Percentiles rank a stretch among this genome's conserved stretches.
Evolutionary conservation across 2,329 filamentous ascomycete genomes (phyloP).

Genomic region (Ophiosphaerella narmari): DNA sequence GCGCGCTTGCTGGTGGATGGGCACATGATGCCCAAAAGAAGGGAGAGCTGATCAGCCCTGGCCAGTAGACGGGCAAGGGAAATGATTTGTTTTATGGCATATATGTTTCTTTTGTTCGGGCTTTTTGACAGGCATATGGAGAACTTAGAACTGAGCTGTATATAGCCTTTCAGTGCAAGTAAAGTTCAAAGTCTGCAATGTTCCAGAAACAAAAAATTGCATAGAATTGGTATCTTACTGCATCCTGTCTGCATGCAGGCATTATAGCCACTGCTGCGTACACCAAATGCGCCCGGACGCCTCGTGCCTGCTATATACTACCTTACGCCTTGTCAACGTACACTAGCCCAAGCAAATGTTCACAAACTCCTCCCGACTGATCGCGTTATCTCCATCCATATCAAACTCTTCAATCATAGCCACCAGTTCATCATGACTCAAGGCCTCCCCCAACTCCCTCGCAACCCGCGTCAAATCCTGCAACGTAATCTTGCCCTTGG

Average conservation of each 20-base stretch:
- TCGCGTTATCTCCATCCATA: conserved; percentile 84
- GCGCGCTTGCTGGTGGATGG: conserved; percentile 87
- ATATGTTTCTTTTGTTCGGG: conserved; percentile 36
- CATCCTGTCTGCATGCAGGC: neutral
- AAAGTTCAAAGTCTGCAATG: conserved; percentile 6
- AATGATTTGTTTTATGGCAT: conserved; percentile 31
- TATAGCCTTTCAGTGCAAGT: conserved; percentile 40
- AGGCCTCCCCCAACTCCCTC: conserved; percentile 85
- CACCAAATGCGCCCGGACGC: conserved; percentile 5
- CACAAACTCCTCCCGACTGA: conserved; percentile 67
- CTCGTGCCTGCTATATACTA: neutral
- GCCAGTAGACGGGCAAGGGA: conserved; percentile 63
- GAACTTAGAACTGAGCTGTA: conserved; percentile 36
- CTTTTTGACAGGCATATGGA: conserved; percentile 12
- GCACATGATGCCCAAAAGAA: conserved; percentile 72
- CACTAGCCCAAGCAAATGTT: conserved; percentile 62
- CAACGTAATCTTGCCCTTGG: conserved; percentile 88
- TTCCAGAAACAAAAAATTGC: neutral
- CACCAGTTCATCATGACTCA: conserved; percentile 88
- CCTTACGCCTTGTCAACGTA: neutral
- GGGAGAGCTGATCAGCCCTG: conserved; percentile 85
- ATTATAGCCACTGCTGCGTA: neutral
- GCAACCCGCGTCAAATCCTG: conserved; percentile 87
- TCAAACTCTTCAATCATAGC: conserved; percentile 99
- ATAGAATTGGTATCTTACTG: neutral